A percentile compares a stretch with the other conserved stretches of the same genome.
Conservation (phyloP, 371 early-diverging fungal genomes). For the Syncephalastrum contaminatum region DNA sequence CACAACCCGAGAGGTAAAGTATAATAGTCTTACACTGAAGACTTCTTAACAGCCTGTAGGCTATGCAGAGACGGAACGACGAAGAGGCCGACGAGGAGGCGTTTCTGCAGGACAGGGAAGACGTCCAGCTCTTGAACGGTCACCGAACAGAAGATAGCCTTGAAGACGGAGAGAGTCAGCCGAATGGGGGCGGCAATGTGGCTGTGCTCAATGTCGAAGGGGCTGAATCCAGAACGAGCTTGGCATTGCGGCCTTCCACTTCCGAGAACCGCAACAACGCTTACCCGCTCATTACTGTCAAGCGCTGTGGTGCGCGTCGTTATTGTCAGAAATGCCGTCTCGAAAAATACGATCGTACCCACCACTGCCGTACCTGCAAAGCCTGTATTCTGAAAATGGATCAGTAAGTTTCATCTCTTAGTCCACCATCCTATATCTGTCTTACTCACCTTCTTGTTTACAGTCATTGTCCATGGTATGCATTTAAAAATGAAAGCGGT, state of each 20-base stretch:
- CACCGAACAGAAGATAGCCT: constrained; percentile 5
- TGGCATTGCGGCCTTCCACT: constrained; percentile 11
- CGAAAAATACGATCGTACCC: constrained; percentile 63
- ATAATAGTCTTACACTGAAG: too few relatives aligned
- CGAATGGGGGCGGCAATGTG: constrained; percentile 2
- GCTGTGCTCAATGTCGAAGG: constrained; percentile 23
- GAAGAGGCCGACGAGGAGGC: constrained; percentile 2
- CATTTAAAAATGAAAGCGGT: not conserved
- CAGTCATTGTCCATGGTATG: constrained; percentile 62
- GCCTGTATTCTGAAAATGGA: constrained; percentile 69
- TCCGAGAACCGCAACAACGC: constrained; percentile 12
- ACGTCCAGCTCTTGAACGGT: constrained; percentile 9
- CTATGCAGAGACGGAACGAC: not conserved
- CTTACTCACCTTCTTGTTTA: not conserved
- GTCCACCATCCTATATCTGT: too few relatives aligned
- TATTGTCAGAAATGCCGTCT: constrained; percentile 66
- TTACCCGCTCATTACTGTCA: constrained; percentile 42
- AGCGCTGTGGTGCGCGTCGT: constrained; percentile 53
- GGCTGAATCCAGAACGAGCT: constrained; percentile 17
- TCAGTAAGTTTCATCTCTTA: constrained; percentile 48
- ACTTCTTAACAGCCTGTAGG: too few relatives aligned
- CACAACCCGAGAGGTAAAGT: constrained; percentile 25
- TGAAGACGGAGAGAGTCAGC: constrained; percentile 5
- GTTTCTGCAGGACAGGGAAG: constrained; percentile 9
- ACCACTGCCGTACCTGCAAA: constrained; percentile 67